Conservation (phyloP, 2,329 filamentous ascomycete species). For the Verticillium albo-atrum region DNA sequence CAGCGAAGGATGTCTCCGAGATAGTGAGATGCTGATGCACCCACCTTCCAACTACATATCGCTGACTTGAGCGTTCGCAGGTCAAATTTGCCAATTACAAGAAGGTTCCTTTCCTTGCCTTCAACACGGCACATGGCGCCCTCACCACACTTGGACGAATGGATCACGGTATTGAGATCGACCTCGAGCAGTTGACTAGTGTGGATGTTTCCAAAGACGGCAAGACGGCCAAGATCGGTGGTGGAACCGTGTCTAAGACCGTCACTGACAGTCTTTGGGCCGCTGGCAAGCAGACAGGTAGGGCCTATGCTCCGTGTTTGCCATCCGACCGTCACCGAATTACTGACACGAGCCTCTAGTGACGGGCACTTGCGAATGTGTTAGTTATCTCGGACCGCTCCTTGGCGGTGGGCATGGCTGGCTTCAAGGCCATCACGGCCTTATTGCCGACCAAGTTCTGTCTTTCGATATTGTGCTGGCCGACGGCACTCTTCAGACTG, state of each 20-base stretch:
- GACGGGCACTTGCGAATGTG: conserved; percentile 49
- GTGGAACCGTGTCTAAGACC: conserved; percentile 39
- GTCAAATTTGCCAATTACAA: conserved; percentile 39
- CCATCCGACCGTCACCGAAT: too few species aligned
- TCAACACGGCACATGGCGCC: conserved; percentile 47
- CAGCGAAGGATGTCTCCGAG: conserved; percentile 42
- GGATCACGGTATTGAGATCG: conserved; percentile 46
- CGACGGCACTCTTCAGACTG: conserved; percentile 34
- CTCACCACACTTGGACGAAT: conserved; percentile 44
- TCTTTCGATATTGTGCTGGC: conserved; percentile 48
- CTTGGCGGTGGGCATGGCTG: conserved; percentile 55
- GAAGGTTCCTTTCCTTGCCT: conserved; percentile 45
- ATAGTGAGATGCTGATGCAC: conserved; percentile 28
- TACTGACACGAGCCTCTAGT: too few species aligned
- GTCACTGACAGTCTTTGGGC: conserved; percentile 45
- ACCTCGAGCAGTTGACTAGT: conserved; percentile 36
- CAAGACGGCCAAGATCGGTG: conserved; percentile 41
- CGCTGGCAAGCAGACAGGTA: conserved; percentile 43
- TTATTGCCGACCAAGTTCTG: conserved; percentile 48
- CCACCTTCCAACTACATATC: neutral
- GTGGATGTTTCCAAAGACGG: conserved; percentile 37
- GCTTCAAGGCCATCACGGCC: conserved; percentile 48
- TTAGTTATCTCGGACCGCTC: conserved; percentile 41
- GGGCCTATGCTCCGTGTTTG: too few species aligned
- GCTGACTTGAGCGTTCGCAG: conserved; percentile 4